These are phyloP conservation scores for Pyrenopolyporus hunteri DNA, from an alignment of 495 filamentous ascomycete species.

Conservation along the genomic window DNA sequence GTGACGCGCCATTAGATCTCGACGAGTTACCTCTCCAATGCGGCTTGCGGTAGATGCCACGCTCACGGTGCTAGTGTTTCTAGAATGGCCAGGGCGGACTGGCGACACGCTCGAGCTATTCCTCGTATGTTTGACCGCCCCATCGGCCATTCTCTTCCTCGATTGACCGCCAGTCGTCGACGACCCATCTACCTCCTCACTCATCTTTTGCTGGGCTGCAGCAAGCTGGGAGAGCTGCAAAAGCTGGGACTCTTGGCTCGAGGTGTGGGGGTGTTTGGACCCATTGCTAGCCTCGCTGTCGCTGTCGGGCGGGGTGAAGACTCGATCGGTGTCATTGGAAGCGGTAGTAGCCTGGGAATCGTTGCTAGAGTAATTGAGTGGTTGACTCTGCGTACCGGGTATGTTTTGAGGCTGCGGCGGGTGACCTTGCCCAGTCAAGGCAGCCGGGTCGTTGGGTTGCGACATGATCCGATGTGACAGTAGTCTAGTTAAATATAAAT, in stretches of 20 bases:
- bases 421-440: constrained; percentile 6
- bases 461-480: constrained; percentile 20
- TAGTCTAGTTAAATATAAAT: not conserved
- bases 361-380: constrained; percentile 45
- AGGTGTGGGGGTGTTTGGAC: constrained; percentile 43
- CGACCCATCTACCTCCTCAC: constrained; percentile 40
- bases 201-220: constrained; percentile 56
- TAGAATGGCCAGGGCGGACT: constrained; percentile 61
- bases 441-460: constrained; percentile 2
- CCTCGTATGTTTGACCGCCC: constrained; percentile 61
- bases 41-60: constrained; percentile 62
- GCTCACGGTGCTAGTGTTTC: constrained; percentile 68
- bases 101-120: constrained; percentile 48
- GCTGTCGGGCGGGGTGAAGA: constrained; percentile 56
- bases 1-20: constrained; percentile 1
- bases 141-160: constrained; percentile 69
- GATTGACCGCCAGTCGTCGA: constrained; percentile 42
- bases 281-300: constrained; percentile 50
- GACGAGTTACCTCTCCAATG: constrained; percentile 72
- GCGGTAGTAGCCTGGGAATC: constrained; percentile 52
- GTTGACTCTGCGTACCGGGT: constrained; percentile 28
- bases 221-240: constrained; percentile 60
- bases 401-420: constrained; percentile 17
- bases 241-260: constrained; percentile 57
- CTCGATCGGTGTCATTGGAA: constrained; percentile 50